Evolutionary conservation across 306 rosid genomes (phyloP), one percentile per base, ranked within the genome.

Genomic region (Senna tora): DNA sequence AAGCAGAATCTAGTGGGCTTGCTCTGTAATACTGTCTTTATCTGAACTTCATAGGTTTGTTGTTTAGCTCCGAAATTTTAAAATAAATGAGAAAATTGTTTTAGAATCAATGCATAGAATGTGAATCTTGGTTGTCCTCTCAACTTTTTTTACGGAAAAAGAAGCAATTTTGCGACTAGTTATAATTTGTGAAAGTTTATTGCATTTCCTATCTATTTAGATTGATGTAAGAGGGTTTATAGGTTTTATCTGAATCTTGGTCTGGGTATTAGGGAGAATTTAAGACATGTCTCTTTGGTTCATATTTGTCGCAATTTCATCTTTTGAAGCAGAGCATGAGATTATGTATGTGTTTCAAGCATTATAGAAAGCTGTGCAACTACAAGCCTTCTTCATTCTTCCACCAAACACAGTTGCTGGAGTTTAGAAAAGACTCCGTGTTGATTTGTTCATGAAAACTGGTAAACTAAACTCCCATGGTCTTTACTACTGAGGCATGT

Each of bases 1-100:
- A 88, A 79, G 86, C 94, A 33, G 94, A 86, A 80, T 86, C 87
- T 5, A 71, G 69, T 2, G 86, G 83, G 30, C 69, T 86, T 46
- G 39, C 83, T 41, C 65, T 82, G 60, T 84, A 74, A 84, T 15
- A 22, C 7, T 42, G 54, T 28, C 36, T 17, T 17, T 22, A 10
- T 11, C 20, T 59, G 49, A 59, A 36, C 8, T 53, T 67, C 75
- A 56, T 66, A 22, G 25, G 65, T 28, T 51, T 63, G 49, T 68
- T 19, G 52, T 73, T 58, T 61, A 50, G 64, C 55, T 61, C 14
- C 36, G 20, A 50, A 42, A 63, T 46, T 41, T 61, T 43, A 46
- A 42, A 51, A 77, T 71, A 77, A 61, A 36, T 19, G 67, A 19
- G 30, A 36, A 34, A 54, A 33, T 5, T 51, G 19, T 11, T 49